A percentile compares a stretch with the other conserved stretches of the same genome.
These are phyloP conservation scores for Malus fusca DNA, from an alignment of 306 rosid species.

Conservation along the genomic window DNA sequence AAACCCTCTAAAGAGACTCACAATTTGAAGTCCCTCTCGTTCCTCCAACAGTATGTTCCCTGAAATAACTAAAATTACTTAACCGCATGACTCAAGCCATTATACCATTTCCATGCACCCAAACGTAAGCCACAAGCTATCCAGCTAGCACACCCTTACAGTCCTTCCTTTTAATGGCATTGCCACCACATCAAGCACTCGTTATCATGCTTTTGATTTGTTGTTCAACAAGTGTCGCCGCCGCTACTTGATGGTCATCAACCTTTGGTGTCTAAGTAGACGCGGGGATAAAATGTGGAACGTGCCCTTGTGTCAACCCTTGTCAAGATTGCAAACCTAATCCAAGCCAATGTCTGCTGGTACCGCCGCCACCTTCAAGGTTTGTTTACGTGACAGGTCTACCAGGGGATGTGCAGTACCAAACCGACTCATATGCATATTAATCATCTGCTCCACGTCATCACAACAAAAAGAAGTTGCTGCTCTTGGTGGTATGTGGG, in stretches of 20 bases:
- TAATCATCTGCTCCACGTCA: not conserved
- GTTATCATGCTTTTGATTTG: slow-evolving; percentile 13
- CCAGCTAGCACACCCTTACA: not conserved
- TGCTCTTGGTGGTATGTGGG: not conserved
- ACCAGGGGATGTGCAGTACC: slow-evolving; percentile 38
- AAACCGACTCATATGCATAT: slow-evolving; percentile 9
- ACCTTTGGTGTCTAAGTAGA: not conserved
- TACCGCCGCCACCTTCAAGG: slow-evolving; percentile 67
- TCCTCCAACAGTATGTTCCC: not conserved
- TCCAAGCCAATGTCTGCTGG: not conserved
- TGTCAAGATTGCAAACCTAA: slow-evolving; percentile 30
- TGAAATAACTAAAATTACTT: slow-evolving; percentile 22
- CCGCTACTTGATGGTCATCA: slow-evolving; percentile 8
- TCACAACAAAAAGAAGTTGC: not conserved
- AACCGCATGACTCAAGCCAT: slow-evolving; percentile 11
- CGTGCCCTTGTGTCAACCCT: slow-evolving; percentile 65
- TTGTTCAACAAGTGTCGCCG: not conserved
- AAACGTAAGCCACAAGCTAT: slow-evolving; percentile 14
- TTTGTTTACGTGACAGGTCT: slow-evolving; percentile 54
- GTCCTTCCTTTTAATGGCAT: slow-evolving; percentile 21
- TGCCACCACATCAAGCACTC: slow-evolving; percentile 15
- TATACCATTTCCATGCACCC: slow-evolving; percentile 20
- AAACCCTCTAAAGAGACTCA: slow-evolving; percentile 6
- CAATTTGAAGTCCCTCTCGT: slow-evolving; percentile 10
- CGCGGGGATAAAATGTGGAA: slow-evolving; percentile 54